A percentile compares a stretch with the other conserved stretches of the same genome.
Evolutionary conservation across 495 filamentous ascomycete species (phyloP).

Genomic region (Trichocladium uniseriatum): DNA sequence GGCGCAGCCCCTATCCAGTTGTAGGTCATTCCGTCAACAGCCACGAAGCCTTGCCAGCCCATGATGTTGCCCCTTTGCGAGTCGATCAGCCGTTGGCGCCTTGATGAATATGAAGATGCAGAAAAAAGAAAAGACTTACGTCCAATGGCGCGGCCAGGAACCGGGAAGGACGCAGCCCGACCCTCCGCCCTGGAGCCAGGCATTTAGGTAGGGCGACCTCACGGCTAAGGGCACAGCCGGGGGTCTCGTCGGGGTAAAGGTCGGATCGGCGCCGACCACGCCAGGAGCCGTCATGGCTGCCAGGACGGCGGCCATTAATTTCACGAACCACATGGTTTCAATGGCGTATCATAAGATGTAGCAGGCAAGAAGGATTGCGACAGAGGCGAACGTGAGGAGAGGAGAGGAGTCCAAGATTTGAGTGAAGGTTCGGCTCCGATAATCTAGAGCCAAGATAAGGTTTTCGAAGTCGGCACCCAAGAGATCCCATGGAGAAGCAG

Average conservation of each 20-base stretch:
- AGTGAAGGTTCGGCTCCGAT: no score
- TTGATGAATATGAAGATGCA: background rate
- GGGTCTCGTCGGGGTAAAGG: constrained; percentile 16
- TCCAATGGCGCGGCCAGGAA: constrained; percentile 23
- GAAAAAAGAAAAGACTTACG: constrained; percentile 9
- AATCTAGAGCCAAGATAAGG: no score
- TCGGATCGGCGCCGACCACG: constrained; percentile 4
- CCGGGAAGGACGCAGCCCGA: constrained; percentile 19
- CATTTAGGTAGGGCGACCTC: constrained; percentile 25
- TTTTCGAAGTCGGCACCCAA: background rate
- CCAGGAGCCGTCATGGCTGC: constrained; percentile 4
- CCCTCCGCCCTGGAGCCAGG: constrained; percentile 25
- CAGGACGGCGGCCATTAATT: constrained; percentile 5
- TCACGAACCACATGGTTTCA: constrained; percentile 5
- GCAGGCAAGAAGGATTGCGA: background rate
- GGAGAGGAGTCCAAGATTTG: no score
- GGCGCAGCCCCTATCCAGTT: constrained; percentile 54
- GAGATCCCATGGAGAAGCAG: background rate
- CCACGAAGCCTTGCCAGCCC: constrained; percentile 65
- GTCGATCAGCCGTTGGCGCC: constrained; percentile 24
- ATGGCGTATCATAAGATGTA: background rate
- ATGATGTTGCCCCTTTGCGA: constrained; percentile 60
- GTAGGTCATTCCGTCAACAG: constrained; percentile 44
- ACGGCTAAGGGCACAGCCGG: constrained; percentile 23
- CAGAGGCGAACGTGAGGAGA: no score